Evolutionary conservation across 495 filamentous ascomycete genomes (phyloP).

Genomic region (Penicillium robsamsonii): DNA sequence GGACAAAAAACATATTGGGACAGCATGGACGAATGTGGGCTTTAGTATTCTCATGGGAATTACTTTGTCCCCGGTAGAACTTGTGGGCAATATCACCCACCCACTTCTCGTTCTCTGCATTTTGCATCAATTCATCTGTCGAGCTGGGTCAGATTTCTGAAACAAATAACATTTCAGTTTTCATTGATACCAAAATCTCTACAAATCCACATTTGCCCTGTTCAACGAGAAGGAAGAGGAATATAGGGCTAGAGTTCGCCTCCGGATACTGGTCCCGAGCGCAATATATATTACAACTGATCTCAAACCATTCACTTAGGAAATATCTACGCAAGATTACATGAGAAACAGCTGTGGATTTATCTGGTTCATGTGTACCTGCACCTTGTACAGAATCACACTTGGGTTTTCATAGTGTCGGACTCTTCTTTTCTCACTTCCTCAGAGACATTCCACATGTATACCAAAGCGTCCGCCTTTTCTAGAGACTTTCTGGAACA

Average conservation of each 20-base stretch:
- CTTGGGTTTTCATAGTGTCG: neutral
- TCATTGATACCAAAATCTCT: neutral
- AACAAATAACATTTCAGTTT: neutral
- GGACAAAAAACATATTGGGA: too few relatives aligned
- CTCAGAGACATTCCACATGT: neutral
- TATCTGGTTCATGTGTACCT: neutral
- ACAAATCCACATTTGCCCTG: neutral
- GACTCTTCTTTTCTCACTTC: neutral
- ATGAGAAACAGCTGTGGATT: neutral
- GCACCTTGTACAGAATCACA: neutral
- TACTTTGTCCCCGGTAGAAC: too few relatives aligned
- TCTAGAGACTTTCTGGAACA: neutral
- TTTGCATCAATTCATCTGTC: constrained; percentile 18
- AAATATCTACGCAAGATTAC: neutral
- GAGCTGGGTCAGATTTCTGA: neutral
- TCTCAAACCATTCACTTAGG: neutral
- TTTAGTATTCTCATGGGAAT: too few relatives aligned
- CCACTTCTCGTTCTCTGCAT: too few relatives aligned
- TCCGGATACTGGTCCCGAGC: neutral
- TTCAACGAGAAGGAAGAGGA: neutral
- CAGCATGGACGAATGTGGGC: too few relatives aligned
- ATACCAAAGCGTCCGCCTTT: neutral
- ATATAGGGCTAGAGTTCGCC: neutral
- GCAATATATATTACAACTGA: neutral
- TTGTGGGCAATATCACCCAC: too few relatives aligned